These are phyloP conservation scores for Suhomyces faveliae DNA, from an alignment of 805 yeast species.

Conservation along the genomic window DNA sequence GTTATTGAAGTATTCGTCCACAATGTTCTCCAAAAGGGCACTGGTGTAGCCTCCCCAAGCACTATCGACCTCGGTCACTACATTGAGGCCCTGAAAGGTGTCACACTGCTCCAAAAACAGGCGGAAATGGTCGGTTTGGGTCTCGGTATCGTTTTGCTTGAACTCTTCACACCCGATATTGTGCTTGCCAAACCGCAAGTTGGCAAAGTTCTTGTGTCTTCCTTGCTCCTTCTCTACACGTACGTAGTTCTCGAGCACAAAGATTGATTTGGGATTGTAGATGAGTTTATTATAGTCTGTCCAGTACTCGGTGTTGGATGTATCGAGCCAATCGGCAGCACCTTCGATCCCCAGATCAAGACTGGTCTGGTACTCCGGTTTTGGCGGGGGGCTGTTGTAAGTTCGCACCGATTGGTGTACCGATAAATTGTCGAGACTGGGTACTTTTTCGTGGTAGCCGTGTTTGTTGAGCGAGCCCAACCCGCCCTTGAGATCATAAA, in stretches of 20 bases:
- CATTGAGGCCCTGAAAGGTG: constrained; percentile 64
- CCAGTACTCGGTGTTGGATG: constrained; percentile 62
- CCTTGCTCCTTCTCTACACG: constrained; percentile 12
- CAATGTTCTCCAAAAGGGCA: constrained; percentile 49
- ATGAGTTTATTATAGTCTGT: constrained; percentile 72
- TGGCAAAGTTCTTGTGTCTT: constrained; percentile 28
- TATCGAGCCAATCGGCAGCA: constrained; percentile 25
- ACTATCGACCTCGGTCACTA: constrained; percentile 67
- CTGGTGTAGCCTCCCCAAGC: constrained; percentile 83
- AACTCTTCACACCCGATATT: constrained; percentile 65
- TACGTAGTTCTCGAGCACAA: constrained; percentile 47
- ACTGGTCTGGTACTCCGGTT: constrained; percentile 61
- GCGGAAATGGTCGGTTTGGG: constrained; percentile 55
- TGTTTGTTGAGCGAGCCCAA: constrained; percentile 63
- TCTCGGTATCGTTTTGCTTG: constrained; percentile 31
- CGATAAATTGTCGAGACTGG: constrained; percentile 4
- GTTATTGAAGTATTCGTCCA: constrained; percentile 63
- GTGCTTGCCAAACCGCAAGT: constrained; percentile 44
- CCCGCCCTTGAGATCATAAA: constrained; percentile 83
- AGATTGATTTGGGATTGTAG: constrained; percentile 58
- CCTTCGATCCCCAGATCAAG: constrained; percentile 48
- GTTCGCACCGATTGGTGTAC: neutral
- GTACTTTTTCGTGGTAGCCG: constrained; percentile 41
- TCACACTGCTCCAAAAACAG: constrained; percentile 73
- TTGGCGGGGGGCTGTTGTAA: constrained; percentile 26